Evolutionary conservation across 805 yeast species (phyloP).

Genomic region (Cyberlindnera mycetangii): DNA sequence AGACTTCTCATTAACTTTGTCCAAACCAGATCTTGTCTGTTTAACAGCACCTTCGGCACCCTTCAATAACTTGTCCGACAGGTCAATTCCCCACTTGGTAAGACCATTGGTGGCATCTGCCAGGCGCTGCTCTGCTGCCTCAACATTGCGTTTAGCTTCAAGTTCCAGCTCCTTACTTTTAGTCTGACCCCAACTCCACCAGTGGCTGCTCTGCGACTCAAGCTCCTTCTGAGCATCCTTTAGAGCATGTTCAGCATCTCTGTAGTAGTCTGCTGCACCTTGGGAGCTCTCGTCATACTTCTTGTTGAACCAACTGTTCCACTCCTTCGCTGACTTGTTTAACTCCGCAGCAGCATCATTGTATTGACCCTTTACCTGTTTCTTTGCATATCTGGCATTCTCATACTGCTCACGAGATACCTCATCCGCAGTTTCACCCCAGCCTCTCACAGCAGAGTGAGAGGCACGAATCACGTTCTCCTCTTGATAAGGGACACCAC

Average conservation of each 20-base stretch:
- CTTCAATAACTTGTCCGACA: constrained; percentile 30
- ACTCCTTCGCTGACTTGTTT: constrained; percentile 16
- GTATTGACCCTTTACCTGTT: constrained; percentile 5
- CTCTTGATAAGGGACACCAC: constrained; percentile 21
- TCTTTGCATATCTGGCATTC: constrained; percentile 12
- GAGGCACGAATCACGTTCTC: constrained; percentile 31
- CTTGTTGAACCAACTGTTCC: constrained; percentile 26
- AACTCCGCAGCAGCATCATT: constrained; percentile 6
- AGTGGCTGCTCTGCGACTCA: constrained; percentile 30
- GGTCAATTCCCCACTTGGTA: constrained; percentile 29
- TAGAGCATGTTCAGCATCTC: constrained; percentile 32
- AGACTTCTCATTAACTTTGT: constrained; percentile 23
- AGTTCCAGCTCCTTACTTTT: constrained; percentile 33
- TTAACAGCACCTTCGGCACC: constrained; percentile 31
- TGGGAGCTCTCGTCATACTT: constrained; percentile 23
- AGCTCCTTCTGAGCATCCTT: constrained; percentile 35
- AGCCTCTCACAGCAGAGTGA: constrained; percentile 38
- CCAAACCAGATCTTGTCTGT: constrained; percentile 26
- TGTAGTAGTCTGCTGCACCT: constrained; percentile 28
- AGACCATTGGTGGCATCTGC: constrained; percentile 18
- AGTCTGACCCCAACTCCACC: constrained; percentile 40
- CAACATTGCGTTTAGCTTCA: constrained; percentile 31
- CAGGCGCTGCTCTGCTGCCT: constrained; percentile 25
- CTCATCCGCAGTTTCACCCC: constrained; percentile 44
- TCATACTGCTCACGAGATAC: constrained; percentile 41